A percentile compares a stretch with the other conserved stretches of the same genome.
phyloP scores from a whole-genome alignment of 768 basidiomycete genomes.

The Suillus ampliporus region DNA sequence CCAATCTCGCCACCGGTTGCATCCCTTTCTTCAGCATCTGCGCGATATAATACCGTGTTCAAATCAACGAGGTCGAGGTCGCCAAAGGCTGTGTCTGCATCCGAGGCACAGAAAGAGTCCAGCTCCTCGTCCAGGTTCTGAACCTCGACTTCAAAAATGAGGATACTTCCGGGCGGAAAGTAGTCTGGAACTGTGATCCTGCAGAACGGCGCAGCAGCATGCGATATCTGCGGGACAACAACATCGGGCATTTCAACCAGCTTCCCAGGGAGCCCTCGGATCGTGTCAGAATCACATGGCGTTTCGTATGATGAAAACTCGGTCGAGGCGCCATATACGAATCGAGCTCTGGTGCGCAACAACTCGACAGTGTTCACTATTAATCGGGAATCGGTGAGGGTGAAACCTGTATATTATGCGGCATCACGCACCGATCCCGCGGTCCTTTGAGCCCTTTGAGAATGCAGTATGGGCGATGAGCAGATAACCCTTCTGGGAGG shows the following conservation, averaged over 20 bases:
- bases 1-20: slow-evolving; percentile 84
- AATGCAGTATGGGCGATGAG: slow-evolving; percentile 94
- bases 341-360: slow-evolving; percentile 77
- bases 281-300: slow-evolving; percentile 51
- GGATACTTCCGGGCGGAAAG: slow-evolving; percentile 96
- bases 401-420: neutral
- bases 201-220: slow-evolving; percentile 69
- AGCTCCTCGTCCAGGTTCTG: slow-evolving; percentile 73
- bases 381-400: slow-evolving; percentile 5
- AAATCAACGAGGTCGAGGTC: slow-evolving; percentile 85
- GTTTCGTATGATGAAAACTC: slow-evolving; percentile 67
- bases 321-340: slow-evolving; percentile 80
- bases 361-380: slow-evolving; percentile 87
- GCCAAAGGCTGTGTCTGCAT: slow-evolving; percentile 73
- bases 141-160: slow-evolving; percentile 89
- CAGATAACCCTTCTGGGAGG: slow-evolving; percentile 89
- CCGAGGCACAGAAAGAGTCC: slow-evolving; percentile 74
- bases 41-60: slow-evolving; percentile 84
- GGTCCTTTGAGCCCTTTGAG: slow-evolving; percentile 77
- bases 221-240: slow-evolving; percentile 62
- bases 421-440: slow-evolving; percentile 71
- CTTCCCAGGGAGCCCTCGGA: slow-evolving; percentile 76
- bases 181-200: slow-evolving; percentile 84
- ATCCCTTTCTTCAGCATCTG: slow-evolving; percentile 92
- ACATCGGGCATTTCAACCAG: slow-evolving; percentile 69